phyloP scores from a whole-genome alignment of 2,329 filamentous ascomycete genomes.

The Xylaria sp. region DNA sequence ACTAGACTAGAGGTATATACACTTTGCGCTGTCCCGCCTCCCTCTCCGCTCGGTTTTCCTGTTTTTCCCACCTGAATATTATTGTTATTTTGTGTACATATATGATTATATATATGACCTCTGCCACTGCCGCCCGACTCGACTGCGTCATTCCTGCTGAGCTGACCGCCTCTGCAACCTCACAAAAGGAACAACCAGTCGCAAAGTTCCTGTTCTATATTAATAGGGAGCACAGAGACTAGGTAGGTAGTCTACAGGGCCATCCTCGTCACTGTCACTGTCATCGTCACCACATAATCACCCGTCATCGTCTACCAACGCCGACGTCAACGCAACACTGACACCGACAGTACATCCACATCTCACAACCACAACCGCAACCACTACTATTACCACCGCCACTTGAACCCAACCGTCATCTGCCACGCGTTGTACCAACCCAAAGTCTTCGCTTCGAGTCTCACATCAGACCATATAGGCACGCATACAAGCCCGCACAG shows the following conservation, averaged over 20 bases:
- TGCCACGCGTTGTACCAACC: constrained; percentile 33
- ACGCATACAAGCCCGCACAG: neutral
- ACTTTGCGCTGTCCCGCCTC: constrained; percentile 4
- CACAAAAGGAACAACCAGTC: neutral
- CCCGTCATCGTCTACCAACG: constrained; percentile 24
- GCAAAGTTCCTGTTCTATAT: constrained; percentile 3
- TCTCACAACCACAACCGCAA: neutral
- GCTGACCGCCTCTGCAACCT: constrained; percentile 10
- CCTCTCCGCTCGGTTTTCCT: constrained; percentile 10
- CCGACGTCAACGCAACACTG: constrained; percentile 11
- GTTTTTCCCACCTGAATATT: neutral
- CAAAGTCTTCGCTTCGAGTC: neutral
- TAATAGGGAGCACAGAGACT: neutral
- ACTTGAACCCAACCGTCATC: constrained; percentile 34
- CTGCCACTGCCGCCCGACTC: constrained; percentile 24
- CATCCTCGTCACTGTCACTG: neutral
- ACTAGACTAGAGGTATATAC: neutral
- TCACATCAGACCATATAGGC: neutral
- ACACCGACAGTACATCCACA: neutral
- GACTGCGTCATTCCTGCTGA: constrained; percentile 25
- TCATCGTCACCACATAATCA: neutral
- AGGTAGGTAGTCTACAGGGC: neutral
- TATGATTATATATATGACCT: constrained; percentile 22
- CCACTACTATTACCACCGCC: neutral
- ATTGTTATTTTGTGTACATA: neutral